These are phyloP conservation scores for Phytopythium oedochilum DNA, from an alignment of 352 stramenopile genomes.

Conservation along the genomic window DNA sequence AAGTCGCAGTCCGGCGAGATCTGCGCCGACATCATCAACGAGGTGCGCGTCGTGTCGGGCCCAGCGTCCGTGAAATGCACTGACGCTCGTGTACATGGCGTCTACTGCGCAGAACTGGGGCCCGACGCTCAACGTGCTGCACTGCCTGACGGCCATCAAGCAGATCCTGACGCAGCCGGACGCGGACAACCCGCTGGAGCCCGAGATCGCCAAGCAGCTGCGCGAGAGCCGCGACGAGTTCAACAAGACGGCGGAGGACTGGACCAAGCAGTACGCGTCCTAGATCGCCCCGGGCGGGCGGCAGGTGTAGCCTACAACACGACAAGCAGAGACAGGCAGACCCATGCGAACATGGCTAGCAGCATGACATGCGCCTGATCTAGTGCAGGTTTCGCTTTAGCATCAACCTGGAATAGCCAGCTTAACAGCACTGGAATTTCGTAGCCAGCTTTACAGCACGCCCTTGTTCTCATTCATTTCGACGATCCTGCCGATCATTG, in stretches of 20 bases:
- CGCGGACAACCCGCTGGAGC: slow-evolving; percentile 95
- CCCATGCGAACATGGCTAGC: too few relatives aligned
- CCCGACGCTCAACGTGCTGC: slow-evolving; percentile 92
- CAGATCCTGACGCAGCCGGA: slow-evolving; percentile 94
- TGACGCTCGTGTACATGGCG: not conserved
- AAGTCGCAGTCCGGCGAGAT: slow-evolving; percentile 96
- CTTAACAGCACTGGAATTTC: too few relatives aligned
- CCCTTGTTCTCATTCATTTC: too few relatives aligned
- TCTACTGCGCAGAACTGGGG: slow-evolving; percentile 89
- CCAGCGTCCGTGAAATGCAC: too few relatives aligned
- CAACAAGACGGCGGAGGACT: slow-evolving; percentile 91
- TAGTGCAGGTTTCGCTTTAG: too few relatives aligned
- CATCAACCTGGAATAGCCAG: too few relatives aligned
- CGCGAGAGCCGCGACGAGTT: slow-evolving; percentile 92
- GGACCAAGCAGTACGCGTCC: slow-evolving; percentile 88
- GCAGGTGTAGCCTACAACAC: too few relatives aligned
- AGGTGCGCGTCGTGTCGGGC: too few relatives aligned
- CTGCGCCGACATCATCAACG: slow-evolving; percentile 93
- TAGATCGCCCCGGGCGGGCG: slow-evolving; percentile 17
- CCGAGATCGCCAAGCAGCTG: slow-evolving; percentile 93
- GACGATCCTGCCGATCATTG: too few relatives aligned
- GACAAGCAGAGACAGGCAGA: too few relatives aligned
- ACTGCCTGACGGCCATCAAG: slow-evolving; percentile 91
- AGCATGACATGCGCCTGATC: too few relatives aligned
- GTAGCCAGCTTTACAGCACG: too few relatives aligned